These are phyloP conservation scores for Entrophospora sp. DNA, from an alignment of 192 early-diverging fungal species.

Conservation along the genomic window DNA sequence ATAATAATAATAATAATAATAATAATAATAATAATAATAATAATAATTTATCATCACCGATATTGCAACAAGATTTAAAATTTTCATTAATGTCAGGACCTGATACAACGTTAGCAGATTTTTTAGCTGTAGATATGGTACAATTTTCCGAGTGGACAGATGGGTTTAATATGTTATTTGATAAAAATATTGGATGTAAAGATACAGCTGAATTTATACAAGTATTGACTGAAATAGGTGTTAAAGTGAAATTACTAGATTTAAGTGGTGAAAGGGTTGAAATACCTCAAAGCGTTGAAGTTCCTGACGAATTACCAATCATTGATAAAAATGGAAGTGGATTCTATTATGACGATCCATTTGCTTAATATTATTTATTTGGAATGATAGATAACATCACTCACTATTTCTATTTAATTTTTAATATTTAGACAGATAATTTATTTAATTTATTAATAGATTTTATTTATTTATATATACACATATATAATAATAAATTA, in stretches of 20 bases:
- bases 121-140: constrained; percentile 34
- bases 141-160: constrained; percentile 66
- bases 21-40: too few species aligned
- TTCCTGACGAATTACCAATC: constrained; percentile 12
- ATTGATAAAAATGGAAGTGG: neutral
- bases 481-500: too few species aligned
- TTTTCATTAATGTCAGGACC: constrained; percentile 38
- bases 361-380: neutral
- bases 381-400: neutral
- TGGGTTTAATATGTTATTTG: constrained; percentile 63
- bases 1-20: too few species aligned
- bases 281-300: constrained; percentile 27
- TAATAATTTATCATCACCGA: too few species aligned
- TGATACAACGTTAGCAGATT: constrained; percentile 42
- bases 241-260: constrained; percentile 57
- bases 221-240: constrained; percentile 56
- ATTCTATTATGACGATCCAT: constrained; percentile 21
- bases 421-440: too few species aligned
- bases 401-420: too few species aligned
- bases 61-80: constrained; percentile 11
- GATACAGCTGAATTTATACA: constrained; percentile 59
- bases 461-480: too few species aligned
- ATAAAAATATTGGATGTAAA: constrained; percentile 50
- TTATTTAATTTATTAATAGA: too few species aligned
- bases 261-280: constrained; percentile 57